These are phyloP conservation scores for Dorcoceras hygrometricum DNA, from an alignment of 257 asterid species.

Conservation along the genomic window DNA sequence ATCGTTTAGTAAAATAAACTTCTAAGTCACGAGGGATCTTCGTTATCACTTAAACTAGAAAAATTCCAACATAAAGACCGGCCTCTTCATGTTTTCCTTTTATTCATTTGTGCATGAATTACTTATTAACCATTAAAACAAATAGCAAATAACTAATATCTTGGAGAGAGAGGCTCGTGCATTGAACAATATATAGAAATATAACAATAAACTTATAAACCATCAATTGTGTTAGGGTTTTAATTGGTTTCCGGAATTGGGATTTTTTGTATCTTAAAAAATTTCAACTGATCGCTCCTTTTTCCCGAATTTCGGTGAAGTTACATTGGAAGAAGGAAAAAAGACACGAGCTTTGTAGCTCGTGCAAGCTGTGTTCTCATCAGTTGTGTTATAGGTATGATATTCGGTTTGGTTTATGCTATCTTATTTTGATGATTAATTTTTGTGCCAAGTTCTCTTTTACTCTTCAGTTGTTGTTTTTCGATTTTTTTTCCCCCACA, in stretches of 20 bases:
- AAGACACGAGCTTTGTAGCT: constrained; percentile 27
- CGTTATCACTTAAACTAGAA: no score
- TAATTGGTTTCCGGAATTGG: background rate
- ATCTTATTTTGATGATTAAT: constrained; percentile 12
- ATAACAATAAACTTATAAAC: background rate
- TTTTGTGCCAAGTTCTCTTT: background rate
- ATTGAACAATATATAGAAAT: background rate
- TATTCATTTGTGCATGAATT: no score
- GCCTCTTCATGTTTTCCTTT: no score
- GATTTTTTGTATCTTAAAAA: background rate
- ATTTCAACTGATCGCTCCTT: background rate
- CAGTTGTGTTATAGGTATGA: constrained; percentile 38
- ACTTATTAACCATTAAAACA: no score
- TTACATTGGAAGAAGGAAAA: constrained; percentile 12
- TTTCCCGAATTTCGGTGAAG: constrained; percentile 5
- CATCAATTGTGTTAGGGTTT: constrained; percentile 28
- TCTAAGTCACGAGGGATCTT: no score
- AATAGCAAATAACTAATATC: no score
- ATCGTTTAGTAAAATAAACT: no score
- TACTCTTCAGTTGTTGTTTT: background rate
- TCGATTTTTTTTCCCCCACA: constrained; percentile 21
- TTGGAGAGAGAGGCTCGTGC: background rate
- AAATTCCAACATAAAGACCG: no score
- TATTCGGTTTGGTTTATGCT: constrained; percentile 14
- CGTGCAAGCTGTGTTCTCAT: constrained; percentile 20